phyloP scores from a whole-genome alignment of 345 rosid genomes.

The Angophora floribunda region DNA sequence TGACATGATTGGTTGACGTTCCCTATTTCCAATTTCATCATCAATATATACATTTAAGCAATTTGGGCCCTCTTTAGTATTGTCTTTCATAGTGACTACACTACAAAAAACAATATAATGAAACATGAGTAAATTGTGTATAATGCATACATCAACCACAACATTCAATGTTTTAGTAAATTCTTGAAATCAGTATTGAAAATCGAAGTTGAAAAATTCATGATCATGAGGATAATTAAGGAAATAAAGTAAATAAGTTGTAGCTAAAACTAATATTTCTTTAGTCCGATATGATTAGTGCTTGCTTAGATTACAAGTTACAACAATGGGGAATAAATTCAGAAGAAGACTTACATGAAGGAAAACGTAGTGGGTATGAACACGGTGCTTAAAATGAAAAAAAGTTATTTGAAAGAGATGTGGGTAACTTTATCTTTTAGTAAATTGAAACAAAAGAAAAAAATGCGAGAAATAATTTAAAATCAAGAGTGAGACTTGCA shows the following conservation, averaged over 20 bases:
- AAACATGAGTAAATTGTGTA: neutral
- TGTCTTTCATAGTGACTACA: neutral
- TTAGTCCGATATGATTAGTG: neutral
- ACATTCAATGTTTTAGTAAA: neutral
- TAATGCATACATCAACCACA: neutral
- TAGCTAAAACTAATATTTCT: neutral
- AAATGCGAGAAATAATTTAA: neutral
- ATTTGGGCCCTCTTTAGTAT: rapidly evolving
- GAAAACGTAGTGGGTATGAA: neutral
- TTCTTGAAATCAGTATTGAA: neutral
- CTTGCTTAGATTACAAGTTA: neutral
- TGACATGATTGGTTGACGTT: neutral
- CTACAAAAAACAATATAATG: neutral
- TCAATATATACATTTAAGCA: too few relatives aligned
- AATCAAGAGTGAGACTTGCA: neutral
- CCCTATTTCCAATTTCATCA: too few relatives aligned
- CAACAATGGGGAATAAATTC: neutral
- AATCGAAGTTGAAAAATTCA: neutral
- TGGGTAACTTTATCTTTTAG: neutral
- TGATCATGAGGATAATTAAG: neutral
- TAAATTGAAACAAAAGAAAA: neutral
- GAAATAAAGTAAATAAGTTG: neutral
- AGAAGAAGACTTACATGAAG: neutral
- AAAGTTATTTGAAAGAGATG: neutral
- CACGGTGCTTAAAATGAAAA: rapidly evolving